These are phyloP conservation scores for Aeschynomene evenia DNA, from an alignment of 306 rosid genomes.

Conservation along the genomic window DNA sequence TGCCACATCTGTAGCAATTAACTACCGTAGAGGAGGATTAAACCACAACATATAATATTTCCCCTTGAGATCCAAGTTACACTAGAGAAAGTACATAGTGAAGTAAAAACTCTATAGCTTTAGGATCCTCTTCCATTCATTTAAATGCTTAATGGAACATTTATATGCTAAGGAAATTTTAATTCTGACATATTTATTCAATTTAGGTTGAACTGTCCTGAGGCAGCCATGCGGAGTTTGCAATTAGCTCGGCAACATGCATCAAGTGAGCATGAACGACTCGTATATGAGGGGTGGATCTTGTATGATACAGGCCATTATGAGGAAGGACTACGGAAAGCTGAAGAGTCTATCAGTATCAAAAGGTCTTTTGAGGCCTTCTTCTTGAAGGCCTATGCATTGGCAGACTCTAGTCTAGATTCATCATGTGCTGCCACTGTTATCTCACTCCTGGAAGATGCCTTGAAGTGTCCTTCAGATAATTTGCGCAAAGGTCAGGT, in stretches of 20 bases:
- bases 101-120: slow-evolving; percentile 1
- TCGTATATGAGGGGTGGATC: slow-evolving; percentile 96
- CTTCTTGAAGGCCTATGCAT: slow-evolving; percentile 89
- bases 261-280: slow-evolving; percentile 75
- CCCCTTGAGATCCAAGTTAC: slow-evolving; percentile 13
- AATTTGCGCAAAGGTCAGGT: slow-evolving; percentile 98
- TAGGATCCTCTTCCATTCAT: slow-evolving; percentile 14
- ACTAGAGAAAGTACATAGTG: slow-evolving; percentile 13
- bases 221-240: slow-evolving; percentile 93
- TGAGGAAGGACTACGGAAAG: slow-evolving; percentile 84
- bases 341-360: slow-evolving; percentile 85
- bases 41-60: background rate
- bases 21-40: background rate
- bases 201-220: slow-evolving; percentile 83
- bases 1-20: background rate
- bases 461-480: slow-evolving; percentile 93
- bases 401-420: slow-evolving; percentile 86
- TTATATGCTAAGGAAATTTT: slow-evolving; percentile 8
- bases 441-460: slow-evolving; percentile 80
- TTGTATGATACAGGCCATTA: slow-evolving; percentile 90
- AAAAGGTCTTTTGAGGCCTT: slow-evolving; percentile 94
- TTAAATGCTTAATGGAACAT: slow-evolving; percentile 15
- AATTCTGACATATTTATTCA: slow-evolving; percentile 30
- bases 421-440: slow-evolving; percentile 78
- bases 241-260: slow-evolving; percentile 90